Evolutionary conservation across 2,329 filamentous ascomycete species (phyloP), one percentile per base, ranked within the genome.

Genomic region (Ampelomyces quisqualis): DNA sequence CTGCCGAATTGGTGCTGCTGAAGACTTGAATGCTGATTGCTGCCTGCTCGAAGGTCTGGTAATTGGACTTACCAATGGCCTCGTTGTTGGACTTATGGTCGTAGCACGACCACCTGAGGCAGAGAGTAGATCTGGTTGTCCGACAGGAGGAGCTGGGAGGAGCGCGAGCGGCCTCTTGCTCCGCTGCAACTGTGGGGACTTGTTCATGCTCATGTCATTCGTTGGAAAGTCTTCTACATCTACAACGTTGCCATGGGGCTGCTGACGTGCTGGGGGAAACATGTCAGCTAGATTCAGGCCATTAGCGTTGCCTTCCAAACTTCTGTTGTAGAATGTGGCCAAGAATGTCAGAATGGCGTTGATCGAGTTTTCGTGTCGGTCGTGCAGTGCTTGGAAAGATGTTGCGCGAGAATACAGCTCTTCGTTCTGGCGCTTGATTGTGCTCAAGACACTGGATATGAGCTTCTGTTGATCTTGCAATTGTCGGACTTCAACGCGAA

Each of bases 311-410:
- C 90, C 88, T 64, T 96, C 90, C 34, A 98, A 73, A 49, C 89
- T 95, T 60, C 94, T 86, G 49, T 95, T 86, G 71, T 97, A 98
- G 28, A 98, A 91, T 9, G 94, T 97, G 31, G 91, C 93, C 14
- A 98, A 78, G 68, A 98, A 97, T 34, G 90, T 95, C 28, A 98
- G 78, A 48, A 98, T 97, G n/a, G 91, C 91, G 62, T 96, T 97
- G 70, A 98, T 97, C 0, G 91, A 96, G 64, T 91, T 95, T 65
- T 98, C 93, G 61, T 98, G 93, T n/a, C 93, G 84, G 55, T 91
- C 90, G 62, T 97, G 91, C 63, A 95, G 82, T 44, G 82, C 86
- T 68, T 97, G 90, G 64, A 96, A 96, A 43, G 87, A 84, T 30
- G 87, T 79, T 0, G 91, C 90, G 68, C 96, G 90, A 40, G 87